Evolutionary conservation across 805 yeast species (phyloP).

Genomic region (Ogataea salicorniae): DNA sequence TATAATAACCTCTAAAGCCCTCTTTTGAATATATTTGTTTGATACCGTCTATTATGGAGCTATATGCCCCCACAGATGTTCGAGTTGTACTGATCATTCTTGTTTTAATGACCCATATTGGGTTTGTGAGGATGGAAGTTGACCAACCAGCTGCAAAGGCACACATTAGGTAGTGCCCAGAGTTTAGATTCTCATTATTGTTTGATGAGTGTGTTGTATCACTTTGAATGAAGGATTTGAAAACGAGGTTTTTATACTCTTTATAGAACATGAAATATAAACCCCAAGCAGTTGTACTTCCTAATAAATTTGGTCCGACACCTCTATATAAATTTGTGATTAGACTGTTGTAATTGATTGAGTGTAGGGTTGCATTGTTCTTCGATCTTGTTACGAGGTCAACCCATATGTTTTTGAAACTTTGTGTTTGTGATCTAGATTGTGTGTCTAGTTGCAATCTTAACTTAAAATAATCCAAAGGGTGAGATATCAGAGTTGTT

Average conservation of each 20-base stretch:
- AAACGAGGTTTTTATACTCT: constrained; percentile 40
- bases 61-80: constrained; percentile 46
- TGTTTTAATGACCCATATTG: constrained; percentile 94
- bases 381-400: constrained; percentile 13
- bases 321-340: constrained; percentile 59
- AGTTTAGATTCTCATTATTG: constrained; percentile 32
- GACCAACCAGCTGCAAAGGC: constrained; percentile 70
- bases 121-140: constrained; percentile 79
- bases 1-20: constrained; percentile 72
- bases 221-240: not conserved
- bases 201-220: not conserved
- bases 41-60: constrained; percentile 53
- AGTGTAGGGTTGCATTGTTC: not conserved
- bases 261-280: constrained; percentile 77
- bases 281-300: constrained; percentile 87
- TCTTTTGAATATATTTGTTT: constrained; percentile 41
- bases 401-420: constrained; percentile 21
- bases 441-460: constrained; percentile 63
- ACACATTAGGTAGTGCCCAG: constrained; percentile 44
- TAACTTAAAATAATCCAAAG: constrained; percentile 80
- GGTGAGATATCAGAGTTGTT: constrained; percentile 81
- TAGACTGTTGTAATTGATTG: constrained; percentile 7
- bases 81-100: constrained; percentile 63
- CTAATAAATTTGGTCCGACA: constrained; percentile 69
- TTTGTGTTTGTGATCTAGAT: constrained; percentile 26